Percentiles rank a stretch among this genome's conserved stretches.
phyloP scores from a whole-genome alignment of 768 basidiomycete genomes.

The Vararia minispora region DNA sequence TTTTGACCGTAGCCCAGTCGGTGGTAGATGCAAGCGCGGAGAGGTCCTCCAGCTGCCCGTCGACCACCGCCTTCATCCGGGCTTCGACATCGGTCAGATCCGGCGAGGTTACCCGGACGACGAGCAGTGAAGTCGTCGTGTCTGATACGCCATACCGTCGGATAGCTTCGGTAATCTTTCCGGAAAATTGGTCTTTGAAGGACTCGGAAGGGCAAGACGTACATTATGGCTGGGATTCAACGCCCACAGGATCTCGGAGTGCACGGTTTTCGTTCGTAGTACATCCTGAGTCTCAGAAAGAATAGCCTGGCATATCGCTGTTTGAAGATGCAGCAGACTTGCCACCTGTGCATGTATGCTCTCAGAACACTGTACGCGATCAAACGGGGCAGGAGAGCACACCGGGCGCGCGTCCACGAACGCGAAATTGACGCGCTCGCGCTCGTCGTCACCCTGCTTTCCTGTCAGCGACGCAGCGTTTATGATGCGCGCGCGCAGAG shows the following conservation, averaged over 20 bases:
- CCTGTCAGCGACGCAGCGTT: slow-evolving; percentile 53
- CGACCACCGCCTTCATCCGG: slow-evolving; percentile 47
- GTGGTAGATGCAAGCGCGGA: slow-evolving; percentile 34
- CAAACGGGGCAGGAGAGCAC: slow-evolving; percentile 8
- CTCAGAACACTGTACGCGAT: slow-evolving; percentile 6
- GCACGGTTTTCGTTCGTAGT: slow-evolving; percentile 76
- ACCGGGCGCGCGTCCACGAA: slow-evolving; percentile 85
- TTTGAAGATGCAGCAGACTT: slow-evolving; percentile 69
- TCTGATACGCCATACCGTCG: slow-evolving; percentile 77
- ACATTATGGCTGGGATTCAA: slow-evolving; percentile 87
- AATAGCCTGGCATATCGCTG: slow-evolving; percentile 76
- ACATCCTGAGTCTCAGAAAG: slow-evolving; percentile 46
- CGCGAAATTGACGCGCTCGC: slow-evolving; percentile 77
- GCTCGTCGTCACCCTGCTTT: slow-evolving; percentile 49
- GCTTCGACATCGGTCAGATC: slow-evolving; percentile 30
- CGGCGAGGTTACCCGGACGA: slow-evolving; percentile 52
- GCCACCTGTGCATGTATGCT: slow-evolving; percentile 48
- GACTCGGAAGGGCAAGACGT: slow-evolving; percentile 9
- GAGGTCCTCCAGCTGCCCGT: slow-evolving; percentile 43
- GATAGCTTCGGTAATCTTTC: slow-evolving; percentile 84
- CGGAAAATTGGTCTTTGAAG: neutral
- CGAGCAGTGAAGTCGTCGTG: slow-evolving; percentile 48
- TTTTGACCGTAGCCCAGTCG: slow-evolving; percentile 65
- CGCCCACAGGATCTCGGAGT: slow-evolving; percentile 84
- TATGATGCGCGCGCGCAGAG: slow-evolving; percentile 57